Conservation (phyloP, 2,329 filamentous ascomycete species). For the Paraphaeosphaeria minitans region DNA sequence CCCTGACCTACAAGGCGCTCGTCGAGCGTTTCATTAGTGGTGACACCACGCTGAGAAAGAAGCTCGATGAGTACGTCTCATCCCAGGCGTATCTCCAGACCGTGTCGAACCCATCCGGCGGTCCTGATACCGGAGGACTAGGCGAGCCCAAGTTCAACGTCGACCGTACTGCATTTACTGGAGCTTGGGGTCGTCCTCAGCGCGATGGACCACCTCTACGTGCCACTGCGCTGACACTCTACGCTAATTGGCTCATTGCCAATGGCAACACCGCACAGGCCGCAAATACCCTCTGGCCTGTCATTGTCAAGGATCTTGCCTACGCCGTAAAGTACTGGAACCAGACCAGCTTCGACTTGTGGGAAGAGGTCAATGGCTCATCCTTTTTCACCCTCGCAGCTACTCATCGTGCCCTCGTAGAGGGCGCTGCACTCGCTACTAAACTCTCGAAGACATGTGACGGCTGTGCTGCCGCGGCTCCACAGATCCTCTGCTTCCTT, state of each 20-base stretch:
- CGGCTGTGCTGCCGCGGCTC: conserved; percentile 67
- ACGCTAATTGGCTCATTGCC: conserved; percentile 72
- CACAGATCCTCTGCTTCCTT: conserved; percentile 73
- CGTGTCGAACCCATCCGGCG: conserved; percentile 71
- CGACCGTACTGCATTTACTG: conserved; percentile 67
- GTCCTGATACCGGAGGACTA: conserved; percentile 58
- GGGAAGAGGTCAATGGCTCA: conserved; percentile 78
- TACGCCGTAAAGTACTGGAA: conserved; percentile 75
- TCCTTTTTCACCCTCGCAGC: conserved; percentile 79
- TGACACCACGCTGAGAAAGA: conserved; percentile 61
- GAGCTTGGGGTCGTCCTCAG: conserved; percentile 77
- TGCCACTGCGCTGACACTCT: conserved; percentile 73
- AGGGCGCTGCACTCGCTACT: conserved; percentile 71
- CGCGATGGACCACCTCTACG: conserved; percentile 78
- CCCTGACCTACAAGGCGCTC: conserved; percentile 70
- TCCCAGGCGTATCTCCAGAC: conserved; percentile 70
- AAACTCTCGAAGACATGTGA: conserved; percentile 63
- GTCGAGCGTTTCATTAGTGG: conserved; percentile 70
- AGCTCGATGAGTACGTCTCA: conserved; percentile 71
- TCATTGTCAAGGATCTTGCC: conserved; percentile 75
- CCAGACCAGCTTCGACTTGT: conserved; percentile 71
- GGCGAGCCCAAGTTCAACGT: conserved; percentile 77
- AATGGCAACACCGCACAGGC: conserved; percentile 57
- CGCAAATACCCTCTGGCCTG: conserved; percentile 66
- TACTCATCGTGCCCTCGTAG: conserved; percentile 68